phyloP scores from a whole-genome alignment of 2,329 filamentous ascomycete genomes.

The Colletotrichum coccodes region DNA sequence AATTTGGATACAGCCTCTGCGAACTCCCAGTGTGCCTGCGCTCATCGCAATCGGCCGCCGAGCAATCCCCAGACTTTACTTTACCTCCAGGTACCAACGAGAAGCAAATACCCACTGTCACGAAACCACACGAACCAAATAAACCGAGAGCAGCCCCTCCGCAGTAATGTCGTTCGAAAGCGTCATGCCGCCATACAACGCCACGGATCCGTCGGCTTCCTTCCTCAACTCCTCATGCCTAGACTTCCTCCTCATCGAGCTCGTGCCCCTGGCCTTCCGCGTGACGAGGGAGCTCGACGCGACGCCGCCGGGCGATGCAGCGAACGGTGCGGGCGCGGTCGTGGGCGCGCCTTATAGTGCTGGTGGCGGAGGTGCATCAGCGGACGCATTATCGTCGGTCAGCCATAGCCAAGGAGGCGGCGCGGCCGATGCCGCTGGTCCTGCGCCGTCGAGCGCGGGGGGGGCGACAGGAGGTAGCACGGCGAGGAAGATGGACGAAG shows the following conservation, averaged over 20 bases:
- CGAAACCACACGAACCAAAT: background rate
- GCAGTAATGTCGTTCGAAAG: slow-evolving; percentile 77
- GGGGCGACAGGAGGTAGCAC: slow-evolving; percentile 31
- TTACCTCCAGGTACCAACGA: background rate
- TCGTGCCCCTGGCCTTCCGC: slow-evolving; percentile 93
- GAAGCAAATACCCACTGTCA: background rate
- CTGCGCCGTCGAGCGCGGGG: slow-evolving; percentile 33
- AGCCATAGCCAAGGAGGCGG: slow-evolving; percentile 19
- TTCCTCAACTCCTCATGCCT: slow-evolving; percentile 88
- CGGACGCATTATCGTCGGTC: slow-evolving; percentile 2
- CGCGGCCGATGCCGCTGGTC: slow-evolving; percentile 31
- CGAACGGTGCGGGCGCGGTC: background rate
- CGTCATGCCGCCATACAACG: slow-evolving; percentile 74
- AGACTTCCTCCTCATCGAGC: slow-evolving; percentile 94
- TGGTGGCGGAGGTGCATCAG: slow-evolving; percentile 44
- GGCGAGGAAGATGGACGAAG: slow-evolving; percentile 69
- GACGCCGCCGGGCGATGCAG: slow-evolving; percentile 47
- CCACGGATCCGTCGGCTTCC: slow-evolving; percentile 77
- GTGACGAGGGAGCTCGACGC: slow-evolving; percentile 78
- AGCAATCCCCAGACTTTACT: background rate
- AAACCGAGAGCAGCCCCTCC: background rate
- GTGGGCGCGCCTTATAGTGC: slow-evolving; percentile 52
- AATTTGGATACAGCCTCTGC: background rate
- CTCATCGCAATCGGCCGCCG: background rate
- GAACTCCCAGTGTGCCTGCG: background rate